Evolutionary conservation across 805 yeast species (phyloP).

Genomic region (Isabelozyma pseudorhagii): DNA sequence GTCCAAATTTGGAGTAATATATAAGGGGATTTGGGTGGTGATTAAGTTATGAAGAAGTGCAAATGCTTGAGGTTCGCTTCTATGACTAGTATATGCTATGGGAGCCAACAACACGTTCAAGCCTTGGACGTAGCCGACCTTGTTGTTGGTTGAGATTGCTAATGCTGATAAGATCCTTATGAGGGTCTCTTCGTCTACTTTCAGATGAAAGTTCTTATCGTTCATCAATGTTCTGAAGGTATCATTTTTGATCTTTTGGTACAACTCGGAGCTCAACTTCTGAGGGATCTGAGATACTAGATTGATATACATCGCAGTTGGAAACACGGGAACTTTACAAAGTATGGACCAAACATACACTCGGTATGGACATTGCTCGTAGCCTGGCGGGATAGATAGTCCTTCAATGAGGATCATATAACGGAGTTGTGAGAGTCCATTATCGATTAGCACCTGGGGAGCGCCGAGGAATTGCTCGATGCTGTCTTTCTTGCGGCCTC

Average conservation of each 20-base stretch:
- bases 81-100: slow-evolving; percentile 61
- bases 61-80: slow-evolving; percentile 84
- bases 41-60: slow-evolving; percentile 63
- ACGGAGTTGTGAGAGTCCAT: slow-evolving; percentile 30
- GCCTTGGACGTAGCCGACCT: slow-evolving; percentile 77
- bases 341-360: slow-evolving; percentile 80
- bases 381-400: slow-evolving; percentile 37
- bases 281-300: slow-evolving; percentile 52
- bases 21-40: slow-evolving; percentile 66
- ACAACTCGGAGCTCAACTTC: slow-evolving; percentile 44
- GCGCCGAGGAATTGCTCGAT: slow-evolving; percentile 36
- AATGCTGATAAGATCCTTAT: slow-evolving; percentile 69
- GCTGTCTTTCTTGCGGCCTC: slow-evolving; percentile 28
- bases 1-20: slow-evolving; percentile 69
- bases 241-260: slow-evolving; percentile 75
- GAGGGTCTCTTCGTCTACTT: slow-evolving; percentile 67
- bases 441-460: slow-evolving; percentile 32
- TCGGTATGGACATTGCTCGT: slow-evolving; percentile 63
- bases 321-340: slow-evolving; percentile 57
- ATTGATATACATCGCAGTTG: slow-evolving; percentile 52
- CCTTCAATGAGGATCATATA: slow-evolving; percentile 43
- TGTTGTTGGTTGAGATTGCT: slow-evolving; percentile 45
- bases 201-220: slow-evolving; percentile 58
- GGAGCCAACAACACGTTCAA: slow-evolving; percentile 88
- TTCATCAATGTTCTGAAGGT: slow-evolving; percentile 82